Conservation (phyloP, 192 early-diverging fungal genomes). For the Lobosporangium transversale region DNA sequence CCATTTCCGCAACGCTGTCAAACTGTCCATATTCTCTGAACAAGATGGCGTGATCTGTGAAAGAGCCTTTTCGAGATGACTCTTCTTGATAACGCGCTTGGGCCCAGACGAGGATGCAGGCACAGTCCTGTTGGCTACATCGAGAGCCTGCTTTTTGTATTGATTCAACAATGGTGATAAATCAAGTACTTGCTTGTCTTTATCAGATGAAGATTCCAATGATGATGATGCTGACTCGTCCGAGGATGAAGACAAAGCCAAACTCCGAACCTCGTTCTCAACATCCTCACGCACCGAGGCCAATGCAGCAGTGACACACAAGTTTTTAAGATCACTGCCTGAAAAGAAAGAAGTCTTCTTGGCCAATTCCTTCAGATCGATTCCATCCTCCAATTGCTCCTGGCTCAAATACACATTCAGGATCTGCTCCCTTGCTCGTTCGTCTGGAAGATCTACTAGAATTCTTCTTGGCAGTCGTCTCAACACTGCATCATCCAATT, state of each 20-base stretch:
- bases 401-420: conserved; percentile 79
- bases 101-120: not conserved
- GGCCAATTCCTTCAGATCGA: conserved; percentile 74
- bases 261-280: conserved; percentile 51
- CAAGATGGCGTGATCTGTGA: conserved; percentile 86
- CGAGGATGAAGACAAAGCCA: not conserved
- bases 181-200: conserved; percentile 22
- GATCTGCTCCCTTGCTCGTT: conserved; percentile 79
- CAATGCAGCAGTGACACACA: conserved; percentile 89
- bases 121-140: conserved; percentile 14
- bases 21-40: conserved; percentile 89
- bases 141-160: conserved; percentile 27
- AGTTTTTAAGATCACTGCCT: conserved; percentile 94
- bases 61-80: conserved; percentile 89
- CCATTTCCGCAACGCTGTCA: conserved; percentile 93
- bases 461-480: conserved; percentile 91
- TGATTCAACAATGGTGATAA: conserved; percentile 32
- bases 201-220: not conserved
- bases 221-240: not conserved
- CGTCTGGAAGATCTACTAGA: conserved; percentile 89
- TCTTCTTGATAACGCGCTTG: conserved; percentile 53
- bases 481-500: conserved; percentile 96
- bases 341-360: conserved; percentile 83
- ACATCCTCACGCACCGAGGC: conserved; percentile 70
- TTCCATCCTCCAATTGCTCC: conserved; percentile 70